Conservation (phyloP, 108 stramenopile species). For the Skeletonema potamos region DNA sequence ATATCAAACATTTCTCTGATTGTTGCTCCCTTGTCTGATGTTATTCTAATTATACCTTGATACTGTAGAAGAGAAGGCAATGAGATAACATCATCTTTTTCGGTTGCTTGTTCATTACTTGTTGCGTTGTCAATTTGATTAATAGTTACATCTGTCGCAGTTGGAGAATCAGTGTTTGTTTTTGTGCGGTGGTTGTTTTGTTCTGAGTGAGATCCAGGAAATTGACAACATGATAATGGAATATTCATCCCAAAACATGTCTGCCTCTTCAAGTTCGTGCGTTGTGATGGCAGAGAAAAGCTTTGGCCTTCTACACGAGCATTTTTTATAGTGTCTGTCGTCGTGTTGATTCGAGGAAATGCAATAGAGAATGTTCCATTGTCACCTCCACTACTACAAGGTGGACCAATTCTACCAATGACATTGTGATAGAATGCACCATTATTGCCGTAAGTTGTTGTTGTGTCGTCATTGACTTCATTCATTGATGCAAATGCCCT, state of each 20-base stretch:
- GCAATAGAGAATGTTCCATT: background rate
- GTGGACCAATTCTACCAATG: conserved; percentile 21
- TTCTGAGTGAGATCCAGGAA: conserved; percentile 1
- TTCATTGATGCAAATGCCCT: background rate
- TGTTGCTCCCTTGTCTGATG: conserved; percentile 29
- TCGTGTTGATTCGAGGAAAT: conserved; percentile 2
- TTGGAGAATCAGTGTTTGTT: background rate
- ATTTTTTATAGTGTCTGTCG: background rate
- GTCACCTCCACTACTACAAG: background rate
- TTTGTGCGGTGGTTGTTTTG: background rate
- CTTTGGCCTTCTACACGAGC: background rate
- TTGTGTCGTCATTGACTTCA: background rate
- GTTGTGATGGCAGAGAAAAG: background rate
- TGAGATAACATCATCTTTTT: background rate
- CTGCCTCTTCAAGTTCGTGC: background rate
- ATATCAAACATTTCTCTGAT: conserved; percentile 42
- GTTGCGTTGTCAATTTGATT: background rate
- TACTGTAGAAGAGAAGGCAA: background rate
- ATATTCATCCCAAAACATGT: conserved; percentile 18
- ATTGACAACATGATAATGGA: conserved; percentile 21
- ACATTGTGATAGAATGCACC: conserved; percentile 5
- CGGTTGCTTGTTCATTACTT: background rate
- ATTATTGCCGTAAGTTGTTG: background rate
- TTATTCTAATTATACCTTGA: conserved; percentile 24
- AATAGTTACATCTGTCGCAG: background rate